A percentile compares a stretch with the other conserved stretches of the same genome.
Evolutionary conservation across 83 land plant genomes (phyloP).

Genomic region (Thuja plicata): DNA sequence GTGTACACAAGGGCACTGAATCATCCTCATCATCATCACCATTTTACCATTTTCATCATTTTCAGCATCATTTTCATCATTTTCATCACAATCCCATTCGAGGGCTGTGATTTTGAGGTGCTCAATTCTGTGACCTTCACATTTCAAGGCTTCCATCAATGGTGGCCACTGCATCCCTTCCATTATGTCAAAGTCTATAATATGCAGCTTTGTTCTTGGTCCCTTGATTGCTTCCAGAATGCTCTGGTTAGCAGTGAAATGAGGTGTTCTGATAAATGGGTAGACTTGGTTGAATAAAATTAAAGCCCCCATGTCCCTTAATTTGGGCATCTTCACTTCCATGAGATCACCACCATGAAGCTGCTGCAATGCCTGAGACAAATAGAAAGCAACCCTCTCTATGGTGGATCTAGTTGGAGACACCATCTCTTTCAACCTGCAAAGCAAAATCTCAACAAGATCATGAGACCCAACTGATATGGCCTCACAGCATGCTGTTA

Average conservation of each 20-base stretch:
- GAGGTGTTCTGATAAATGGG: conserved; percentile 61
- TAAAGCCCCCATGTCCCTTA: conserved; percentile 27
- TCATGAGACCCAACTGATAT: conserved; percentile 34
- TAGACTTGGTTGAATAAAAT: conserved; percentile 59
- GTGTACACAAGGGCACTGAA: conserved; percentile 14
- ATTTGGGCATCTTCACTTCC: background rate
- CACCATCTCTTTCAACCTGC: conserved; percentile 63
- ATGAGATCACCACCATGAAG: background rate
- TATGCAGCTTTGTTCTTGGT: conserved; percentile 21
- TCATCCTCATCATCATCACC: background rate
- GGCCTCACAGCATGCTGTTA: conserved; percentile 58
- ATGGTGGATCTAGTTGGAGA: conserved; percentile 40
- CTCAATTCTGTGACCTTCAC: conserved; percentile 33
- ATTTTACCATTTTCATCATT: background rate
- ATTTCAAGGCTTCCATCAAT: conserved; percentile 58
- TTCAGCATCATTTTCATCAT: background rate
- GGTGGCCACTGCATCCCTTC: conserved; percentile 78
- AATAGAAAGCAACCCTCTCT: conserved; percentile 60
- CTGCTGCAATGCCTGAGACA: conserved; percentile 26
- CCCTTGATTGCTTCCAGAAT: conserved; percentile 55
- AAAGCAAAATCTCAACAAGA: conserved; percentile 57
- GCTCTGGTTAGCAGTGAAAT: conserved; percentile 77
- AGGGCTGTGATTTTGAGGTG: conserved; percentile 67
- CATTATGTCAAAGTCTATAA: conserved; percentile 66
- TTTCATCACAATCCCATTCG: conserved; percentile 20